Evolutionary conservation across 129 eudicot genomes (phyloP).

Genomic region (Erigeron canadensis): DNA sequence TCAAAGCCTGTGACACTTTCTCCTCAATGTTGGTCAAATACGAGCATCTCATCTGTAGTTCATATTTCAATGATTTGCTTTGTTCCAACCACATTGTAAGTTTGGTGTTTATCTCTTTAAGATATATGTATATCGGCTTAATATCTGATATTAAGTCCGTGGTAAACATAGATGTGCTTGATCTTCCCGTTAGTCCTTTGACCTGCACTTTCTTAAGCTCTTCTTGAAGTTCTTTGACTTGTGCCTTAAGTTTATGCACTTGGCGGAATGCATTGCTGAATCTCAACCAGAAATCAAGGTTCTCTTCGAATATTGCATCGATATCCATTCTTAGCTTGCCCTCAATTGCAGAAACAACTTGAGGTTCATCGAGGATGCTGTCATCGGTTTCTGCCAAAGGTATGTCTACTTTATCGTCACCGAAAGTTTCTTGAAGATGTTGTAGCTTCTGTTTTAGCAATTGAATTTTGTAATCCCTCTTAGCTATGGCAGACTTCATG

Average conservation of each 20-base stretch:
- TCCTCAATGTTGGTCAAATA: slow-evolving; percentile 61
- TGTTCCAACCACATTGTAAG: slow-evolving; percentile 63
- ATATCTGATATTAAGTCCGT: slow-evolving; percentile 48
- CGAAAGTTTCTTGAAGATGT: slow-evolving; percentile 31
- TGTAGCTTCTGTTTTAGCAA: slow-evolving; percentile 47
- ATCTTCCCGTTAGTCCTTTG: slow-evolving; percentile 41
- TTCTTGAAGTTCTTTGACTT: slow-evolving; percentile 47
- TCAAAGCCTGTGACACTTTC: slow-evolving; percentile 49
- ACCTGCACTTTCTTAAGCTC: slow-evolving; percentile 39
- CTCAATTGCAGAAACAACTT: slow-evolving; percentile 48
- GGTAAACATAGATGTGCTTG: slow-evolving; percentile 32
- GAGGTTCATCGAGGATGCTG: slow-evolving; percentile 27
- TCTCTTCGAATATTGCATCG: slow-evolving; percentile 64
- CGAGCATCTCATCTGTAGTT: slow-evolving; percentile 47
- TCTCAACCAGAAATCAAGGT: slow-evolving; percentile 76
- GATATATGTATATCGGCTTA: slow-evolving; percentile 60
- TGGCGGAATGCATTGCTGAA: slow-evolving; percentile 62
- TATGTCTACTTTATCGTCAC: slow-evolving; percentile 27
- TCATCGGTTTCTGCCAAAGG: slow-evolving; percentile 29
- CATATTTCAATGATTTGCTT: slow-evolving; percentile 56
- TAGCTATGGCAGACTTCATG: slow-evolving; percentile 37
- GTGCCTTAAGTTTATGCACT: slow-evolving; percentile 58
- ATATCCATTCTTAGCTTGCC: slow-evolving; percentile 59
- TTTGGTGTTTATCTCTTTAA: slow-evolving; percentile 54
- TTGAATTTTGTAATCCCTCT: slow-evolving; percentile 58